phyloP scores from a whole-genome alignment of 768 basidiomycete genomes.

The Hericium alpestre region DNA sequence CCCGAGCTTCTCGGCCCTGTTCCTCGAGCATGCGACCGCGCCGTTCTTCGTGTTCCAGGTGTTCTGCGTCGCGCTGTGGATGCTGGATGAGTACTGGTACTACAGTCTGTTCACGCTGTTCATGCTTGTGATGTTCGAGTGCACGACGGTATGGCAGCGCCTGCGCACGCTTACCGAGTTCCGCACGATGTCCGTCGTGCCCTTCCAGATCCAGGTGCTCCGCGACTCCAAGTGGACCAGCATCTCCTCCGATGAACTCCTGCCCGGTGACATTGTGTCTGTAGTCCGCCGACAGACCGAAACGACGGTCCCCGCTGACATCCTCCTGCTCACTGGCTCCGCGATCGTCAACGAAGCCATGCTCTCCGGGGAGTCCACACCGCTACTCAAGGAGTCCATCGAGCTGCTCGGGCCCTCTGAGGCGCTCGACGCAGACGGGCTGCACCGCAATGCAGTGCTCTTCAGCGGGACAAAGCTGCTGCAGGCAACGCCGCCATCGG shows the following conservation, averaged over 20 bases:
- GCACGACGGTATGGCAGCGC: conserved; percentile 99
- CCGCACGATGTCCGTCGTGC: conserved; percentile 89
- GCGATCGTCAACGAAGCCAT: conserved; percentile 99
- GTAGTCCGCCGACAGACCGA: conserved; percentile 69
- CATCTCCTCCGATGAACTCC: conserved; percentile 74
- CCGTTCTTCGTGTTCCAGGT: conserved; percentile 99
- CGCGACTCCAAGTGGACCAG: conserved; percentile 74
- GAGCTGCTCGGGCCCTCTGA: conserved; percentile 70
- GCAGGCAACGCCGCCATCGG: conserved; percentile 40
- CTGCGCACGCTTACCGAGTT: conserved; percentile 89
- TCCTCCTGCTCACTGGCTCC: conserved; percentile 84
- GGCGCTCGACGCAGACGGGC: conserved; percentile 72
- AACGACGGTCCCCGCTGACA: conserved; percentile 85
- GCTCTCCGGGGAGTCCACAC: conserved; percentile 97
- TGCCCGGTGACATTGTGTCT: conserved; percentile 86
- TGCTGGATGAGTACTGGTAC: conserved; percentile 98
- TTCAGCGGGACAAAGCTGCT: conserved; percentile 98
- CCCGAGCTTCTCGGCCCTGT: conserved; percentile 85
- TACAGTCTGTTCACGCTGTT: conserved; percentile 96
- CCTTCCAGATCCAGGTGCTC: conserved; percentile 76
- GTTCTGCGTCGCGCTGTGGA: conserved; percentile 97
- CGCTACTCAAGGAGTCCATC: conserved; percentile 90
- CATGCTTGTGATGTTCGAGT: conserved; percentile 98
- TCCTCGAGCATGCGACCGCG: conserved; percentile 91
- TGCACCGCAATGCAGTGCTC: conserved; percentile 79